These are phyloP conservation scores for Geotrichum reessii DNA, from an alignment of 1,139 yeast species.

Conservation along the genomic window DNA sequence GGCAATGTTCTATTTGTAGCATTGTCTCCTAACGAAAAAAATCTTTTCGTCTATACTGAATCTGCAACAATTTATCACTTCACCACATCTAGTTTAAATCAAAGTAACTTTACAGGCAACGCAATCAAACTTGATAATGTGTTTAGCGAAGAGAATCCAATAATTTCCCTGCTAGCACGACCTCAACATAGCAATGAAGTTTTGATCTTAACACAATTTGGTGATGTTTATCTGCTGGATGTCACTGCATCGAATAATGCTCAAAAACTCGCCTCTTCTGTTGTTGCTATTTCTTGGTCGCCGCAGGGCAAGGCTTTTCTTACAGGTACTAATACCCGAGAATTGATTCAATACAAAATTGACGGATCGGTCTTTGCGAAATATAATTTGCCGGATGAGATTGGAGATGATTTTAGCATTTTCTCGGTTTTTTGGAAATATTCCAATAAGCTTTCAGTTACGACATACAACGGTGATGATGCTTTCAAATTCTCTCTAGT, in stretches of 20 bases:
- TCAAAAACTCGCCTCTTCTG: slow-evolving; percentile 18
- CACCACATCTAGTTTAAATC: not conserved
- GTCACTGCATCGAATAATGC: slow-evolving; percentile 11
- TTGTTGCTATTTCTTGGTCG: slow-evolving; percentile 34
- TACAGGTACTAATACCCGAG: slow-evolving; percentile 28
- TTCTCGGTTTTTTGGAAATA: slow-evolving; percentile 24
- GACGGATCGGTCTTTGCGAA: slow-evolving; percentile 28
- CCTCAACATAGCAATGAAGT: slow-evolving; percentile 24
- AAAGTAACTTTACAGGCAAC: slow-evolving; percentile 1
- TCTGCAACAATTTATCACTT: slow-evolving; percentile 11
- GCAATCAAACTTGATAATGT: not conserved
- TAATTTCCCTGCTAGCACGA: slow-evolving; percentile 21
- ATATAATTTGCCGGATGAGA: slow-evolving; percentile 25
- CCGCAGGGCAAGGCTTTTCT: slow-evolving; percentile 35
- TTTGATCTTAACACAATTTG: slow-evolving; percentile 25
- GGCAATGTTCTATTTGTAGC: slow-evolving; percentile 5
- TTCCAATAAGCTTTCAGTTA: slow-evolving; percentile 1
- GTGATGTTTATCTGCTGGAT: slow-evolving; percentile 20
- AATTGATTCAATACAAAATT: slow-evolving; percentile 26
- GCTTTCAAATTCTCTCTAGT: slow-evolving; percentile 12
- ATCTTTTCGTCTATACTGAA: slow-evolving; percentile 10
- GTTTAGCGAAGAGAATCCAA: slow-evolving; percentile 4
- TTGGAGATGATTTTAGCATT: slow-evolving; percentile 17
- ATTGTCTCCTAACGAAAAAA: slow-evolving; percentile 13
- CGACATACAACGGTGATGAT: slow-evolving; percentile 16